Evolutionary conservation across 2,329 filamentous ascomycete species (phyloP), one percentile per base, ranked within the genome.

Genomic region (Arthrobotrys entomopaga): DNA sequence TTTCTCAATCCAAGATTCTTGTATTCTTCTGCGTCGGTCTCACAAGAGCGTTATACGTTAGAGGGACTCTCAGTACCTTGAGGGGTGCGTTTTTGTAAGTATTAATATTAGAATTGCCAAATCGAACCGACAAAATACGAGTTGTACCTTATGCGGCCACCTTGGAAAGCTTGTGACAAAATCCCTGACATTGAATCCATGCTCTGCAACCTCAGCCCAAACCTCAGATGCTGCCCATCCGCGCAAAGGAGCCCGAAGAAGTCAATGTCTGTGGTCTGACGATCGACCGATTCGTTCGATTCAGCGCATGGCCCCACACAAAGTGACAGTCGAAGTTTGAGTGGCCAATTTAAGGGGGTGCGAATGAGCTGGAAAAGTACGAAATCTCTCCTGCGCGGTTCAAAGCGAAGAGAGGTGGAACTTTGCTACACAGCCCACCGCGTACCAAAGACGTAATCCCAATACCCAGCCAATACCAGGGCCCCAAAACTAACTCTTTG

Each of bases 281-380:
- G 61, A 73, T 73, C 54, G 61, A 60, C 69, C 61, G 56, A 73
- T 66, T 57, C 48, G 49, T 54, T 22, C n/a, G 40, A 65, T 42
- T 54, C 10, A 6, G 50, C 50, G 19, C 40, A 29, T n/a, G 65
- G n/a, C 56, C 29, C 65, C 65, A 69, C 65, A 54, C 19, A 60
- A n/a, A 38, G 65, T 69, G 38, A 26, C 65, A 61, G 60, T 29
- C 56, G 38, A 59, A 20, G 29, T 34, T 34, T 52, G 19, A 34
- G 53, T 58, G 48, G 40, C 54, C 65, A 67, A 69, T 69, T 69
- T 69, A 56, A 69, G 49, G 65, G 65, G 65, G 65, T 34, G 38
- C 43, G 56, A 54, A 50, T 22, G 10, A 24, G 20, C 43, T 24
- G 29, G 29, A 34, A 34, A 34, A 7, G 29, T 34, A 34, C 29